A percentile compares a stretch with the other conserved stretches of the same genome.
Conservation (phyloP, 2,329 filamentous ascomycete genomes). For the Ophioceras dolichostomum region DNA sequence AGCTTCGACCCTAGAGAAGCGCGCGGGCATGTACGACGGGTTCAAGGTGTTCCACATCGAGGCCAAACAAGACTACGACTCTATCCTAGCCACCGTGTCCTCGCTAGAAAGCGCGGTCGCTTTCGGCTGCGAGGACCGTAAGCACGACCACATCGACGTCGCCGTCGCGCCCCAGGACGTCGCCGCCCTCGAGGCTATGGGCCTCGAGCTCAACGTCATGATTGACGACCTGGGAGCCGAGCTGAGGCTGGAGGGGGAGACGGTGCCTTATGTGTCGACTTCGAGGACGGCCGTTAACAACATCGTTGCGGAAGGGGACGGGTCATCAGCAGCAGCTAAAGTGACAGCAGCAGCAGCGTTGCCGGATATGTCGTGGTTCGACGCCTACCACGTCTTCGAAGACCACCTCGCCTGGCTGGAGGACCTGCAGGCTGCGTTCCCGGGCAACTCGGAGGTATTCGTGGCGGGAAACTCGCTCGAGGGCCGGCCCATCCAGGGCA, state of each 20-base stretch:
- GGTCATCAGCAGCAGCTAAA: too few species aligned
- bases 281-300: conserved; percentile 9
- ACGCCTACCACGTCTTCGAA: conserved; percentile 38
- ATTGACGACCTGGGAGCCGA: conserved; percentile 26
- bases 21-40: conserved; percentile 42
- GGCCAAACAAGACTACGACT: conserved; percentile 17
- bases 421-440: conserved; percentile 30
- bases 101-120: conserved; percentile 21
- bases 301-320: conserved; percentile 3
- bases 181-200: conserved; percentile 14
- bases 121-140: conserved; percentile 14
- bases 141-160: conserved; percentile 21
- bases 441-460: conserved; percentile 34
- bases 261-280: conserved; percentile 16
- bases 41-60: conserved; percentile 30
- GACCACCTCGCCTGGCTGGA: conserved; percentile 37
- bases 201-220: conserved; percentile 17
- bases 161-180: conserved; percentile 24
- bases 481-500: conserved; percentile 44
- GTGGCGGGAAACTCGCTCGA: conserved; percentile 30
- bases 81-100: conserved; percentile 20
- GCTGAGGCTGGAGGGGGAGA: conserved; percentile 20
- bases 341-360: conserved; percentile 11
- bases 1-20: conserved; percentile 55
- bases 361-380: conserved; percentile 32